These are phyloP conservation scores for Suillus spraguei DNA, from an alignment of 768 basidiomycete genomes.

Conservation along the genomic window DNA sequence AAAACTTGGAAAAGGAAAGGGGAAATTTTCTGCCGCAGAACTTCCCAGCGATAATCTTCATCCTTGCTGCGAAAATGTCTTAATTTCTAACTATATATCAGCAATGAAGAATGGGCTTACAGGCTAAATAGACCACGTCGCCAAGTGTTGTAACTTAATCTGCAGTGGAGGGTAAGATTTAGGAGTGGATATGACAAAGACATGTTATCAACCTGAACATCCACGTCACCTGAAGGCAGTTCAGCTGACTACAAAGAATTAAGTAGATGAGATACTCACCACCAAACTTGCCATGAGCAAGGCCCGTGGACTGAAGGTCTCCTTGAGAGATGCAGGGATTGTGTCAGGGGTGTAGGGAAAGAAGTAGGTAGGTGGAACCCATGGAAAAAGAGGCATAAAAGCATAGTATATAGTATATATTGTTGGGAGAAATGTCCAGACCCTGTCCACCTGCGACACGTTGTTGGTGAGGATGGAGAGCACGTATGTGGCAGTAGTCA, in stretches of 20 bases:
- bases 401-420: constrained; percentile 86
- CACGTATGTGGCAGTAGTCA: constrained; percentile 53
- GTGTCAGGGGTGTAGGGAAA: constrained; percentile 58
- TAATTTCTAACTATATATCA: background rate
- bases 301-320: constrained; percentile 70
- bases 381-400: constrained; percentile 64
- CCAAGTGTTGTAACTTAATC: constrained; percentile 81
- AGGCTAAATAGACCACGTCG: constrained; percentile 78
- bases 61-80: constrained; percentile 51
- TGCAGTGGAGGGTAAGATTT: constrained; percentile 16
- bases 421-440: constrained; percentile 80
- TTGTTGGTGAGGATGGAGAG: constrained; percentile 72
- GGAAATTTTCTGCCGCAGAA: constrained; percentile 66
- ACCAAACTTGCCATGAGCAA: constrained; percentile 73
- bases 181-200: background rate
- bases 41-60: constrained; percentile 92
- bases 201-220: constrained; percentile 52
- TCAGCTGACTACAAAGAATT: background rate
- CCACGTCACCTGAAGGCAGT: constrained; percentile 47
- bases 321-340: constrained; percentile 33
- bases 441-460: constrained; percentile 85
- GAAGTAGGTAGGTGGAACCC: constrained; percentile 37
- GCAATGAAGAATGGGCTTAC: constrained; percentile 40
- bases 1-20: constrained; percentile 58
- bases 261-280: constrained; percentile 38